These are phyloP conservation scores for Harringtonia aguacate DNA, from an alignment of 2,329 filamentous ascomycete species.

Conservation along the genomic window DNA sequence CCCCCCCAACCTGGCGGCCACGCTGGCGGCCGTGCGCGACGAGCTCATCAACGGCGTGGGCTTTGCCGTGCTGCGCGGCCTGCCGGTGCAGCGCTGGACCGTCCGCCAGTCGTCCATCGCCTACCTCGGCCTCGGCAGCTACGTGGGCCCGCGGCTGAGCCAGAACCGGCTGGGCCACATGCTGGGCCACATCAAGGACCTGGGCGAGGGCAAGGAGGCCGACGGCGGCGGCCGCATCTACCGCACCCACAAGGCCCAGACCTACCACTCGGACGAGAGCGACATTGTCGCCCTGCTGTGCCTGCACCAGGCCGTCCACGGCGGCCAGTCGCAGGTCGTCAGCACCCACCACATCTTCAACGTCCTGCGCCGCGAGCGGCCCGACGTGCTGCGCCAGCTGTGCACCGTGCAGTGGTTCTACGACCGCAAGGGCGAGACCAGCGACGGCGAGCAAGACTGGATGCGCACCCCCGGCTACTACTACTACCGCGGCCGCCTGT, in stretches of 20 bases:
- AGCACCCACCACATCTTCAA: slow-evolving; percentile 1
- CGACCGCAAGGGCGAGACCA: slow-evolving; percentile 2
- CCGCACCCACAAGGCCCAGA: slow-evolving; percentile 2
- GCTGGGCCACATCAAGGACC: slow-evolving; percentile 3
- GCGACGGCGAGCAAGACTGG: background rate
- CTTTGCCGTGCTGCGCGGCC: background rate
- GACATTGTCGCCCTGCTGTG: slow-evolving; percentile 1
- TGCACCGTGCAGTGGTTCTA: background rate
- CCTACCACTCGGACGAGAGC: slow-evolving; percentile 1
- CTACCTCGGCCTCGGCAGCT: background rate
- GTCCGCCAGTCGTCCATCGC: background rate
- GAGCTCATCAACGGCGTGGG: slow-evolving; percentile 1
- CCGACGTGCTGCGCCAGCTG: background rate
- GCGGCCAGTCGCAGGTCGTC: slow-evolving; percentile 2
- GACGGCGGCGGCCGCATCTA: slow-evolving; percentile 1
- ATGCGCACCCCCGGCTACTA: slow-evolving; percentile 4
- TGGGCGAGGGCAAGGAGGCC: background rate
- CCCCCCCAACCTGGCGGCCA: background rate
- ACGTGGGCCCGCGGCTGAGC: background rate
- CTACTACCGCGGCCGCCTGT: background rate
- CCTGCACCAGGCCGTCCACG: background rate
- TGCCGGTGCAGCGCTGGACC: background rate
- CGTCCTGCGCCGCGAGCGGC: background rate
- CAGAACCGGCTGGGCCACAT: background rate
- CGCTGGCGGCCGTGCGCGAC: background rate